phyloP scores from a whole-genome alignment of 192 early-diverging fungal genomes.

The Gamsiella multidivaricata region DNA sequence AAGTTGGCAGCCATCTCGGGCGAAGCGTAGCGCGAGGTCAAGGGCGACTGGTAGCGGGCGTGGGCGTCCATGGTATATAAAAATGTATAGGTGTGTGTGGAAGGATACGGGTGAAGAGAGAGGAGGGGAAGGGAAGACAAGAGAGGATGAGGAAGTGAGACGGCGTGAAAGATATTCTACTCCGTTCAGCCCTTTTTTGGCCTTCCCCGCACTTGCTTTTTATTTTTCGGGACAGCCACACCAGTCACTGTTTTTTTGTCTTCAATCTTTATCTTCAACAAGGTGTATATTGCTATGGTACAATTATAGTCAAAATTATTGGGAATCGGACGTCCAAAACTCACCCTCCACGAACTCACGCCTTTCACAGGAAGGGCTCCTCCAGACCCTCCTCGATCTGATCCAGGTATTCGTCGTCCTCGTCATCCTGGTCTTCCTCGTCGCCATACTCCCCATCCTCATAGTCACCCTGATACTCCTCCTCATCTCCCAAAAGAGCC shows the following conservation, averaged over 20 bases:
- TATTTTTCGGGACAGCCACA: slow-evolving; percentile 11
- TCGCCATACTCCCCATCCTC: slow-evolving; percentile 47
- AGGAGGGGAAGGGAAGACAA: not conserved
- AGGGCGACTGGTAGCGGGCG: slow-evolving; percentile 92
- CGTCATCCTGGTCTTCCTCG: slow-evolving; percentile 32
- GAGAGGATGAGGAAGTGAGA: not conserved
- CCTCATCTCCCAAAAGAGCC: slow-evolving; percentile 31
- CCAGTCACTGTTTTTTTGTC: slow-evolving; percentile 26
- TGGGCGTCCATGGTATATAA: slow-evolving; percentile 61
- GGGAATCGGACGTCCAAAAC: no score
- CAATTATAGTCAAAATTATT: no score
- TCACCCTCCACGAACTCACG: no score
- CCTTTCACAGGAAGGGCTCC: slow-evolving; percentile 32
- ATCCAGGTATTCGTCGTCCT: slow-evolving; percentile 46
- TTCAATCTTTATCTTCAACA: slow-evolving; percentile 4
- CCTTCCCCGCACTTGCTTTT: slow-evolving; percentile 19
- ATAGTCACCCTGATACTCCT: slow-evolving; percentile 54
- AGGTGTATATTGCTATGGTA: no score
- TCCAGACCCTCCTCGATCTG: slow-evolving; percentile 38
- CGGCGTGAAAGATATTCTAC: slow-evolving; percentile 11
- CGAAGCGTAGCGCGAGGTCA: slow-evolving; percentile 96
- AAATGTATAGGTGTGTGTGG: not conserved
- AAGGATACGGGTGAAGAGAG: slow-evolving; percentile 3
- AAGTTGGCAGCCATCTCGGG: slow-evolving; percentile 98
- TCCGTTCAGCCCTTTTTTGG: not conserved